Percentiles rank a stretch among this genome's conserved stretches.
phyloP scores from a whole-genome alignment of 176 grass and related monocot genomes.

The Rhynchospora pubera region DNA sequence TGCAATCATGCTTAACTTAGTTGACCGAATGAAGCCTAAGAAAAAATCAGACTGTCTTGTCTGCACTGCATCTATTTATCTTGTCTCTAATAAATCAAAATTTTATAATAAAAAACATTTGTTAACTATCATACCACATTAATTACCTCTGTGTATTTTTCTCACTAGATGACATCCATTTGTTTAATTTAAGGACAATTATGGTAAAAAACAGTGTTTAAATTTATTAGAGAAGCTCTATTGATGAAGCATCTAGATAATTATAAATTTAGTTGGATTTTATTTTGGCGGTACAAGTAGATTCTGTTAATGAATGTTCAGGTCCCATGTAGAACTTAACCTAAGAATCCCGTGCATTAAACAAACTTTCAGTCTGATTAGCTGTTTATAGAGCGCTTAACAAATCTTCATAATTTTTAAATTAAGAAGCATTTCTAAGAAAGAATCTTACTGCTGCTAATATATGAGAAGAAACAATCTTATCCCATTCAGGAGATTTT shows the following conservation, averaged over 20 bases:
- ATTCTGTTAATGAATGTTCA: not conserved
- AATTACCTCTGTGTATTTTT: not conserved
- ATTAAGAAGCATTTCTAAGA: not conserved
- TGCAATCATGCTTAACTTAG: not conserved
- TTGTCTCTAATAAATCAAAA: not conserved
- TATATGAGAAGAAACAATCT: slow-evolving; percentile 89
- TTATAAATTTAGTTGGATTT: not conserved
- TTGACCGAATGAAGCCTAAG: not conserved
- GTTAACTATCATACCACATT: not conserved
- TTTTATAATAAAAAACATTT: not conserved
- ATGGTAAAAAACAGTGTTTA: not conserved
- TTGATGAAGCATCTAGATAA: not conserved
- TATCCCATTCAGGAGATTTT: slow-evolving; percentile 52
- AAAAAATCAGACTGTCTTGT: not conserved
- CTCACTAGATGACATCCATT: not conserved
- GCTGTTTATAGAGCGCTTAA: not conserved
- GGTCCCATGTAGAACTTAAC: not conserved
- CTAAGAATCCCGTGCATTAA: not conserved
- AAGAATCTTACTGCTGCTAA: slow-evolving; percentile 40
- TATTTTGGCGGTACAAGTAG: not conserved
- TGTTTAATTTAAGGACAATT: not conserved
- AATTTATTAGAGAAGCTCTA: not conserved
- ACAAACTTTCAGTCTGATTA: not conserved
- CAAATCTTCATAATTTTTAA: slow-evolving; percentile 20
- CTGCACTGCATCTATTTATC: not conserved